Base-by-base conservation (phyloP, 2,329 filamentous ascomycete species). In the Penicillium sp. region DNA sequence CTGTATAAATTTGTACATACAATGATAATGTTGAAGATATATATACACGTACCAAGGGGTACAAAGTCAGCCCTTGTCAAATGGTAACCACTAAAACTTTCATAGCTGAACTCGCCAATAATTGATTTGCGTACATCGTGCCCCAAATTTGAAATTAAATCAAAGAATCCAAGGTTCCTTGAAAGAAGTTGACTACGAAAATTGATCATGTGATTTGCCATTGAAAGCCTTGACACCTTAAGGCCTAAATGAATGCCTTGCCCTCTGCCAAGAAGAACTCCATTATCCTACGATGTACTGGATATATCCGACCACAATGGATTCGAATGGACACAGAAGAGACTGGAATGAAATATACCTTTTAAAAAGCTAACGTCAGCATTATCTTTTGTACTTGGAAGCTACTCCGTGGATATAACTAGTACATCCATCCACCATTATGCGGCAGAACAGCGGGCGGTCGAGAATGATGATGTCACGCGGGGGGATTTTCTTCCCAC, bases 401-500 rank as follows among this genome's bases (percentile, higher is more conserved):
- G 27, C 43, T 9, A 46, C 10, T n/a, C 17, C 7, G 12, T 33
- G 15, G 4, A 33, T 33, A 33, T 15, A n/a, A 7, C 23, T n/a
- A n/a, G n/a, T n/a, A 45, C 8, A 27, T 27, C 42, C 5, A n/a
- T 10, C 23, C 9, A 13, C 9, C 10, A 19, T 31, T 31, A 5
- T 19, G 2, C n/a, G 46, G 46, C 51, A 54, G 42, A 54, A 49
- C 9, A 15, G 2, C 19, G 19, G 42, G 54, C 54, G 54, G 54
- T 56, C 38, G 15, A 48, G 13, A 23, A 45, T n/a, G 15, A 55
- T 56, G 54, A 56, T 56, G 54, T 56, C 54, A 56, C 29, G 41
- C 42, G 6, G n/a, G 12, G 12, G 2, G 15, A 9, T 15, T 19
- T 13, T 19, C n/a, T n/a, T 7, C 4, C 6, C 23, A 37, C 17